phyloP scores from a whole-genome alignment of 345 rosid species.

The Citrus australasica region DNA sequence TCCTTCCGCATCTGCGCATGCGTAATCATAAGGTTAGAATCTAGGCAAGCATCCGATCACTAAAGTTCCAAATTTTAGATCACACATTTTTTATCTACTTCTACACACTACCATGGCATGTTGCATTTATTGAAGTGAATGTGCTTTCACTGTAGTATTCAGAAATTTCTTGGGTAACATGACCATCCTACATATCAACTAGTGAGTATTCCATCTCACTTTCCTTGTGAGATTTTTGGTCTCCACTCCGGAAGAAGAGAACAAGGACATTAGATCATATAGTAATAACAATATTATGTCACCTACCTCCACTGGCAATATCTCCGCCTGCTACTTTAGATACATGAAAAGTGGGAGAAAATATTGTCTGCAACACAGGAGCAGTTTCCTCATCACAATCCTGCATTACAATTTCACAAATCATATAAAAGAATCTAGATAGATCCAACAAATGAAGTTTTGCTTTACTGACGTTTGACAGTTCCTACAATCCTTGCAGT shows the following conservation, averaged over 20 bases:
- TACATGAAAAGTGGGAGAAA: slow-evolving; percentile 63
- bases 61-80: slow-evolving; percentile 28
- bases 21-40: slow-evolving; percentile 29
- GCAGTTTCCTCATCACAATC: slow-evolving; percentile 30
- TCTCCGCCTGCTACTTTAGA: slow-evolving; percentile 37
- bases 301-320: slow-evolving; percentile 41
- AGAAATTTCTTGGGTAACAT: slow-evolving; percentile 16
- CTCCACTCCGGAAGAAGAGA: slow-evolving; percentile 29
- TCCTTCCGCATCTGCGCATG: slow-evolving; percentile 50
- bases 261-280: background rate
- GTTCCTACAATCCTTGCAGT: background rate
- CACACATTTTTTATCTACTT: slow-evolving; percentile 25
- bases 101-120: slow-evolving; percentile 18
- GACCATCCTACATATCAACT: slow-evolving; percentile 22
- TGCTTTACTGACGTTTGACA: background rate
- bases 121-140: slow-evolving; percentile 18
- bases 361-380: slow-evolving; percentile 39
- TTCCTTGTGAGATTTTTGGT: slow-evolving; percentile 23
- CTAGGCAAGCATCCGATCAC: slow-evolving; percentile 40
- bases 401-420: slow-evolving; percentile 33
- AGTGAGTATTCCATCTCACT: slow-evolving; percentile 18
- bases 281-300: background rate
- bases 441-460: background rate
- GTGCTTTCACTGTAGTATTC: slow-evolving; percentile 16
- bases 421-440: slow-evolving; percentile 4